These are phyloP conservation scores for Monascus ruber DNA, from an alignment of 2,329 filamentous ascomycete genomes.

Conservation along the genomic window DNA sequence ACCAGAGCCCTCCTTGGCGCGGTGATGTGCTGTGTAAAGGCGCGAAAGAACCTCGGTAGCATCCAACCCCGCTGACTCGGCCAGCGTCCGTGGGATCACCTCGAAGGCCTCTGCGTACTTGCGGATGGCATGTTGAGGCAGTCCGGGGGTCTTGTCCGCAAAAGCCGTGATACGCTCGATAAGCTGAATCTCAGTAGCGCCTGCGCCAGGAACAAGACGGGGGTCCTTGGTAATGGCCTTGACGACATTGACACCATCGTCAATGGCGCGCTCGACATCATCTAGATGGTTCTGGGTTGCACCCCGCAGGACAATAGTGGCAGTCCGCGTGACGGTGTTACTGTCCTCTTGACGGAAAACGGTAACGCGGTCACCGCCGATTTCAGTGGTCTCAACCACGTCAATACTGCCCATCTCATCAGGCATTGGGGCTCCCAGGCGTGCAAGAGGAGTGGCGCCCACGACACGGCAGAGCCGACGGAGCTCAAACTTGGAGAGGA, in stretches of 20 bases:
- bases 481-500: constrained; percentile 96
- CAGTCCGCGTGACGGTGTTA: constrained; percentile 78
- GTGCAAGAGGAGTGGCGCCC: constrained; percentile 88
- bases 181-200: constrained; percentile 87
- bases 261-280: constrained; percentile 90
- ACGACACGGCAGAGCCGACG: constrained; percentile 91
- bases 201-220: constrained; percentile 82
- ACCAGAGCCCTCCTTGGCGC: constrained; percentile 12
- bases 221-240: constrained; percentile 95
- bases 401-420: constrained; percentile 97
- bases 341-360: constrained; percentile 83
- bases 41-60: constrained; percentile 92
- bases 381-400: constrained; percentile 92
- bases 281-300: constrained; percentile 98
- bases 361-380: constrained; percentile 93
- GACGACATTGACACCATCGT: constrained; percentile 96
- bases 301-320: constrained; percentile 85
- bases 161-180: constrained; percentile 83
- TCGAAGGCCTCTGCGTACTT: constrained; percentile 98
- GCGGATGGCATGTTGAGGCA: constrained; percentile 92
- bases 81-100: constrained; percentile 84
- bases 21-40: constrained; percentile 84
- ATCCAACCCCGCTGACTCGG: constrained; percentile 89
- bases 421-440: constrained; percentile 96
- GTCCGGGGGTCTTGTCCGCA: constrained; percentile 82